These are phyloP conservation scores for Pyrenula massariospora DNA, from an alignment of 495 filamentous ascomycete genomes.

Conservation along the genomic window DNA sequence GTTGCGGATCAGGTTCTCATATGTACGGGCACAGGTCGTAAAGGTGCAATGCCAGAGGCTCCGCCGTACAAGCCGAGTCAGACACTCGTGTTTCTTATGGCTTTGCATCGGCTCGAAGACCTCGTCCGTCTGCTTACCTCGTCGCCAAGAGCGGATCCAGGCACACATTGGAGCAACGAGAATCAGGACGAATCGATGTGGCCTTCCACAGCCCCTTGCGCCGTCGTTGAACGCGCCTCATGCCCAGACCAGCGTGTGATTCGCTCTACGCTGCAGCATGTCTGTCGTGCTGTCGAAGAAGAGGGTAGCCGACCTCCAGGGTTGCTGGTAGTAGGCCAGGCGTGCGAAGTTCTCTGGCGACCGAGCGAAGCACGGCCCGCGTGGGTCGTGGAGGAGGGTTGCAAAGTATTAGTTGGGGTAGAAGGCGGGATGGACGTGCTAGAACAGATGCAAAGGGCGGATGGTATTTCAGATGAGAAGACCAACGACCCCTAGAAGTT, in stretches of 20 bases:
- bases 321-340: conserved; percentile 74
- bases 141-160: conserved; percentile 8
- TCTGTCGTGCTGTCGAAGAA: conserved; percentile 74
- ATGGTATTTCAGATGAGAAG: too few relatives aligned
- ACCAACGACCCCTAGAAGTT: too few relatives aligned
- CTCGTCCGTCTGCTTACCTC: conserved; percentile 55
- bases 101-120: conserved; percentile 67
- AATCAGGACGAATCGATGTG: conserved; percentile 14
- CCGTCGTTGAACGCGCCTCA: conserved; percentile 86
- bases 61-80: conserved; percentile 65
- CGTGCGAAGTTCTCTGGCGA: conserved; percentile 64
- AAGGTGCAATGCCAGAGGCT: conserved; percentile 70
- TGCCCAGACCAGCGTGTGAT: conserved; percentile 93
- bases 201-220: conserved; percentile 62
- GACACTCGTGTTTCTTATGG: conserved; percentile 95
- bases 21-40: conserved; percentile 89
- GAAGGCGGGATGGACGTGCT: conserved; percentile 13
- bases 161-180: not conserved
- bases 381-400: conserved; percentile 89
- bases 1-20: conserved; percentile 88
- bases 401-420: conserved; percentile 47
- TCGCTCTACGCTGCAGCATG: conserved; percentile 66
- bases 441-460: too few relatives aligned
- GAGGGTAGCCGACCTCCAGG: conserved; percentile 86
- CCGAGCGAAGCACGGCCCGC: conserved; percentile 27